Conservation (phyloP, 225 moss, liverwort and hornwort genomes). For the Antitrichia curtipendula region DNA sequence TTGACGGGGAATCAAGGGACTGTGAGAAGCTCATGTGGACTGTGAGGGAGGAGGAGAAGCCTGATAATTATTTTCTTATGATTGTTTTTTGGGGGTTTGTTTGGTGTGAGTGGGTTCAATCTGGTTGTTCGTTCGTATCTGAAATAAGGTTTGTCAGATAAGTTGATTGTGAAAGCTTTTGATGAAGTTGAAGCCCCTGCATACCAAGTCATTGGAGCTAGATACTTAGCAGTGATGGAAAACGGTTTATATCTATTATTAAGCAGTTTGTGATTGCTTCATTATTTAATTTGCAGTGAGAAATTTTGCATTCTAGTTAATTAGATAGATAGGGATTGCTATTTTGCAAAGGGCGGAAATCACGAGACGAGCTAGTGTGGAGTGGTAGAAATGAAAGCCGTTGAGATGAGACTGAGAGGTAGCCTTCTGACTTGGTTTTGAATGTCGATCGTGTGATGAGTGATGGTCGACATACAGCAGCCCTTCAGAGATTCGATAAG, state of each 20-base stretch:
- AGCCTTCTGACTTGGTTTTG: background rate
- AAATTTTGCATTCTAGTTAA: background rate
- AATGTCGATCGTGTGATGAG: background rate
- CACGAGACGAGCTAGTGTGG: background rate
- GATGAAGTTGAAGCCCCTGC: background rate
- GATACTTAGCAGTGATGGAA: background rate
- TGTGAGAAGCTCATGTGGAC: slow-evolving; percentile 11
- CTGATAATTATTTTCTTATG: too few species aligned
- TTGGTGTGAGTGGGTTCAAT: background rate
- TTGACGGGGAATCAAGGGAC: slow-evolving; percentile 13
- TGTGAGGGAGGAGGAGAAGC: background rate
- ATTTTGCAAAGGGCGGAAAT: background rate
- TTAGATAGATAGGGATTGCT: background rate
- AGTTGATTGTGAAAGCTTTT: background rate
- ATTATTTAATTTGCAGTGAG: background rate
- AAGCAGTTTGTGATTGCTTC: background rate
- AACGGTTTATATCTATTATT: too few species aligned
- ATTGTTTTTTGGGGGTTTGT: background rate
- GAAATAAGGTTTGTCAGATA: background rate
- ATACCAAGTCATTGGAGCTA: background rate
- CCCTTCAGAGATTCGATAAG: background rate
- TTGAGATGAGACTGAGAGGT: background rate
- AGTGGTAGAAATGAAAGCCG: background rate
- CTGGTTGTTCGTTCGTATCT: background rate
- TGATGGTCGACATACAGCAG: too few species aligned